Evolutionary conservation across 2,329 filamentous ascomycete species (phyloP).

Genomic region (Zymoseptoria passerinii): DNA sequence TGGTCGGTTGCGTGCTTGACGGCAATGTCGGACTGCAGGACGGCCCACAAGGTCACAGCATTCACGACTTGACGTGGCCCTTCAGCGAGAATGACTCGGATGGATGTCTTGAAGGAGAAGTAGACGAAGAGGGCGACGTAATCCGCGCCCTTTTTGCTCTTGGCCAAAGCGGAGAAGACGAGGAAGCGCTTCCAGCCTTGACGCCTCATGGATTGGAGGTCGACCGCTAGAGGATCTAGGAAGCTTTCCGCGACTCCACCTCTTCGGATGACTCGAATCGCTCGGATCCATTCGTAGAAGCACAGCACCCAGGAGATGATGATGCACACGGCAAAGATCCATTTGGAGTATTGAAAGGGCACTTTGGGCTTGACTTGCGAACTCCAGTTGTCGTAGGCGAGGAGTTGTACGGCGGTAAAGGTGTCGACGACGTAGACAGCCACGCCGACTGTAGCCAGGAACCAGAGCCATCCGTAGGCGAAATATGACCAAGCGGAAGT

Average conservation of each 20-base stretch:
- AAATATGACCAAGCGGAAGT: constrained; percentile 67
- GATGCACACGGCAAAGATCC: constrained; percentile 92
- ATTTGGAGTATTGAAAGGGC: constrained; percentile 70
- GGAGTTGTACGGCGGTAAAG: constrained; percentile 85
- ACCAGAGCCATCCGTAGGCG: constrained; percentile 78
- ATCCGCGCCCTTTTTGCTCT: constrained; percentile 82
- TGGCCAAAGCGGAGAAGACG: constrained; percentile 86
- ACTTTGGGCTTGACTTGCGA: constrained; percentile 73
- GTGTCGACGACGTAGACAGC: constrained; percentile 84
- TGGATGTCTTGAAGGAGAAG: constrained; percentile 75
- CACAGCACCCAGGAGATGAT: constrained; percentile 81
- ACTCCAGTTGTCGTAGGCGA: constrained; percentile 84
- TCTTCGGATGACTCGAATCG: constrained; percentile 69
- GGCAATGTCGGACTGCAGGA: constrained; percentile 68
- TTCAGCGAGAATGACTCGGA: constrained; percentile 82
- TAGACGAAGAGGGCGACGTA: constrained; percentile 88
- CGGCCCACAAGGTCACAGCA: constrained; percentile 75
- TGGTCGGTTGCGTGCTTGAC: constrained; percentile 47
- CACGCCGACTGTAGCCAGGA: constrained; percentile 68
- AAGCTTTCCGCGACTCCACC: constrained; percentile 88
- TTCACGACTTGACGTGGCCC: constrained; percentile 90
- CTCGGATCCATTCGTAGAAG: constrained; percentile 69
- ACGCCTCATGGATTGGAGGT: constrained; percentile 72
- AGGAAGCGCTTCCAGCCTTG: constrained; percentile 82
- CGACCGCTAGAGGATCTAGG: constrained; percentile 76